Evolutionary conservation across 2,329 filamentous ascomycete genomes (phyloP).

Genomic region (Phaeosphaeriaceae sp.): DNA sequence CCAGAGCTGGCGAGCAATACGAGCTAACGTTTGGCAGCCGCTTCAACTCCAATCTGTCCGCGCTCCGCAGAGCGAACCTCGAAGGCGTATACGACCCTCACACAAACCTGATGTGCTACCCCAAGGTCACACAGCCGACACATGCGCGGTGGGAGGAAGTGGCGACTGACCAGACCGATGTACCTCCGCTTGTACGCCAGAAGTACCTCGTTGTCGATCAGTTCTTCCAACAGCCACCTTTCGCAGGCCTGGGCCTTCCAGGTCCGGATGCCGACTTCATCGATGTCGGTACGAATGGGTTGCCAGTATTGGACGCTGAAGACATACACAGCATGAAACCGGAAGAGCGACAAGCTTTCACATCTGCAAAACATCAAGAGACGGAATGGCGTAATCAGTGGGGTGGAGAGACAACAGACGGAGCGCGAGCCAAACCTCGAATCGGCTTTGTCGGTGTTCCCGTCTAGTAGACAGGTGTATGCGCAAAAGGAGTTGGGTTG

Average conservation of each 20-base stretch:
- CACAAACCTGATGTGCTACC: conserved; percentile 90
- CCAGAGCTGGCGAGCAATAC: not conserved
- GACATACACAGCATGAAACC: conserved; percentile 71
- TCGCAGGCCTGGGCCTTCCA: conserved; percentile 66
- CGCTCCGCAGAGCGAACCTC: conserved; percentile 72
- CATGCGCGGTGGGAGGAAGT: conserved; percentile 83
- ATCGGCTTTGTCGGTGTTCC: conserved; percentile 60
- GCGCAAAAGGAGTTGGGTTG: not conserved
- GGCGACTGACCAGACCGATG: conserved; percentile 49
- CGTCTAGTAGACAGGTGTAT: conserved; percentile 41
- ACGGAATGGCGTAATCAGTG: conserved; percentile 76
- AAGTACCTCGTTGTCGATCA: conserved; percentile 72
- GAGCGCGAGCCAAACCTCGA: conserved; percentile 54
- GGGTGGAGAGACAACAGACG: conserved; percentile 71
- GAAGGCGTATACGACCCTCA: conserved; percentile 90
- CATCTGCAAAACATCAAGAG: conserved; percentile 71
- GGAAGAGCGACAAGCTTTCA: conserved; percentile 76
- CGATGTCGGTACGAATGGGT: conserved; percentile 62
- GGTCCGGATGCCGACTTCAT: conserved; percentile 63
- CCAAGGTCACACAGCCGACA: conserved; percentile 87
- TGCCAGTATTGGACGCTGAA: conserved; percentile 71
- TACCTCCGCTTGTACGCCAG: conserved; percentile 66
- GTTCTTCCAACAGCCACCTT: conserved; percentile 64
- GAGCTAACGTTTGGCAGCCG: conserved; percentile 62
- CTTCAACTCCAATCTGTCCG: conserved; percentile 80